A percentile compares a stretch with the other conserved stretches of the same genome.
Conservation (phyloP, 768 basidiomycete genomes). For the Tricholoma saponaceum region DNA sequence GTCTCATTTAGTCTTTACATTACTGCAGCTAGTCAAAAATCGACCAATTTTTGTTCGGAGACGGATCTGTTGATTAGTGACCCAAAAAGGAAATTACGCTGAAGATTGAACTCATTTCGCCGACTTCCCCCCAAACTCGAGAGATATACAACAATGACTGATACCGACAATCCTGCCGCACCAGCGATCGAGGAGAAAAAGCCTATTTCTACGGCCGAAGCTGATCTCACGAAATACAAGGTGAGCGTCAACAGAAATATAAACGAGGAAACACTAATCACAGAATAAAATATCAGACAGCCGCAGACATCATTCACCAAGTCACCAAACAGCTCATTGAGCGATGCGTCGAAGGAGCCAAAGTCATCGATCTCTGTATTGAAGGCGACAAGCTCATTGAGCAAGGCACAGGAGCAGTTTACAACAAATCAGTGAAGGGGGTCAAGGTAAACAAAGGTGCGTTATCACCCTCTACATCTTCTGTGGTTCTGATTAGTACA, state of each 20-base stretch:
- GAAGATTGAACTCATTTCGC: not conserved
- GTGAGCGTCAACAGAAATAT: slow-evolving; percentile 32
- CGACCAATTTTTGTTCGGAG: not conserved
- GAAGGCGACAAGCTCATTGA: slow-evolving; percentile 95
- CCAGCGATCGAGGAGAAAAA: slow-evolving; percentile 44
- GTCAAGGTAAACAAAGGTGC: slow-evolving; percentile 84
- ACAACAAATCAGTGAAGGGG: slow-evolving; percentile 88
- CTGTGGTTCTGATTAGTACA: not conserved
- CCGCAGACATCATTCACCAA: slow-evolving; percentile 84
- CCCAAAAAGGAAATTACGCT: slow-evolving; percentile 3
- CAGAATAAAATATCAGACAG: slow-evolving; percentile 47
- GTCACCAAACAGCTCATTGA: slow-evolving; percentile 84
- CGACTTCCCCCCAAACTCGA: slow-evolving; percentile 6
- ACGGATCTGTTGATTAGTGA: not conserved
- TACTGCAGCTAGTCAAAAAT: not conserved
- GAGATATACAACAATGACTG: slow-evolving; percentile 47
- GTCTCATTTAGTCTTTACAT: not conserved
- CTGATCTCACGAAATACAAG: slow-evolving; percentile 87
- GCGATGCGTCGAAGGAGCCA: slow-evolving; percentile 75
- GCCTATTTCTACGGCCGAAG: slow-evolving; percentile 54
- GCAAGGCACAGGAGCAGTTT: slow-evolving; percentile 77
- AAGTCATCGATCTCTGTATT: slow-evolving; percentile 83
- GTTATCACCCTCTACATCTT: slow-evolving; percentile 19
- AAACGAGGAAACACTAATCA: not conserved
- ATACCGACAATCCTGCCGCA: slow-evolving; percentile 45